Conservation (phyloP, 2,329 filamentous ascomycete genomes). For the Beauveria bassiana region DNA sequence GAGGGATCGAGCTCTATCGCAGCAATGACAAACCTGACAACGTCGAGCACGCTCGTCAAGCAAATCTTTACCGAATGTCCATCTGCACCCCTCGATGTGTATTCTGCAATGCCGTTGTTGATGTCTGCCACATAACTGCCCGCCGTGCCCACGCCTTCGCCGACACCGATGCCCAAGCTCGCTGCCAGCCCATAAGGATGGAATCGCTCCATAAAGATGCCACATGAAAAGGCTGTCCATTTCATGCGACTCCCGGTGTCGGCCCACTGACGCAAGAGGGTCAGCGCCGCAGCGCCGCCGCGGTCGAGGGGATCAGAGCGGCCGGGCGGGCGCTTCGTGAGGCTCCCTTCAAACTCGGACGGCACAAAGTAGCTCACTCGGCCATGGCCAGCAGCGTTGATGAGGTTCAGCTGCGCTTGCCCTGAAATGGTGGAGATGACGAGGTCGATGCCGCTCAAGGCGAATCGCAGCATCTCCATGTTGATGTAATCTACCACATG, state of each 20-base stretch:
- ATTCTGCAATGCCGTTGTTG: slow-evolving; percentile 47
- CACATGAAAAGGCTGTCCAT: slow-evolving; percentile 66
- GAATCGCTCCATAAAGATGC: slow-evolving; percentile 69
- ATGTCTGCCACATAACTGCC: slow-evolving; percentile 62
- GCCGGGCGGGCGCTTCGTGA: slow-evolving; percentile 40
- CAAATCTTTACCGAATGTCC: slow-evolving; percentile 49
- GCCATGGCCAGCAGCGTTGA: slow-evolving; percentile 59
- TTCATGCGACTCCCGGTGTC: slow-evolving; percentile 43
- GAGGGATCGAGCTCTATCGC: slow-evolving; percentile 53
- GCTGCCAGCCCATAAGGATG: slow-evolving; percentile 54
- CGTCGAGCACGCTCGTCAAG: slow-evolving; percentile 62
- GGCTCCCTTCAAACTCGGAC: slow-evolving; percentile 65
- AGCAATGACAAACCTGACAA: slow-evolving; percentile 63
- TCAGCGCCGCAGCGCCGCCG: slow-evolving; percentile 48
- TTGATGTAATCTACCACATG: slow-evolving; percentile 60
- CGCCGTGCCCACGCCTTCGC: slow-evolving; percentile 45
- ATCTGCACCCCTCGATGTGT: slow-evolving; percentile 46
- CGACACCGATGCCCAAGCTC: slow-evolving; percentile 43
- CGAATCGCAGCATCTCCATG: slow-evolving; percentile 50
- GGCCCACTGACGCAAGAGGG: slow-evolving; percentile 46
- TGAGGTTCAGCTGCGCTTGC: slow-evolving; percentile 58
- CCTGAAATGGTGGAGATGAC: slow-evolving; percentile 69
- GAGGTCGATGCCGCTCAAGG: slow-evolving; percentile 63
- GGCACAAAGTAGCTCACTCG: slow-evolving; percentile 64
- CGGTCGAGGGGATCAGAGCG: slow-evolving; percentile 53